Evolutionary conservation across 1,139 yeast genomes (phyloP), one percentile per base, ranked within the genome.

Genomic region (Candida albicans): DNA sequence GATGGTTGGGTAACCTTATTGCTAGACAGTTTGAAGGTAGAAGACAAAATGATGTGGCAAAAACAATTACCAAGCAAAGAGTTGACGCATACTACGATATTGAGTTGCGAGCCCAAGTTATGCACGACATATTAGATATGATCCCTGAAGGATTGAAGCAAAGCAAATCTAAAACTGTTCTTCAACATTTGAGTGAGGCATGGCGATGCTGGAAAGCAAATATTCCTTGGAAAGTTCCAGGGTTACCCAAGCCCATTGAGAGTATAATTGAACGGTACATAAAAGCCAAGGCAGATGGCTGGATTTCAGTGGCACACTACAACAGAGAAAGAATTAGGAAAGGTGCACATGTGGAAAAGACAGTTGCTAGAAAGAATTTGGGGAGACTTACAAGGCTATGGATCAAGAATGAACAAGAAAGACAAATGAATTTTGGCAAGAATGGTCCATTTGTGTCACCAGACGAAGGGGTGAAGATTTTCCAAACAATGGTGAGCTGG

Each of bases 131-230:
- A 39, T 69, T 93, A 46, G 99, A 93, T 58, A 90, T 90, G 96
- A 90, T 95, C 42, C 99, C 99, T 0, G 96, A 89, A 52, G 96
- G 96, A 1, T 77, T 95, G 51, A 87, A 88, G 55, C 95, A 89
- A 56, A 87, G 80, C 53, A 91, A 90, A 59, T 82, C 96, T 1
- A 85, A 87, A 56, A 84, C 96, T 0, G 87, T 95, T 43, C 68
- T 95, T 40, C 98, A 93, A 57, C 99, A 95, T 64, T 71, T 95
- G 44, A 87, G 96, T 59, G 99, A 95, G 62, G 99, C 99, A 0
- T 95, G 99, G 99, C 74, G 99, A 61, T 93, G 99, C 61, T 95
- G 99, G 99, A 95, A 95, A 62, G 99, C 99, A 1, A 91, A 93
- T 57, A 86, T 93, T 48, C 96, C 97, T 1, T 95, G 99, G 99